Conservation (phyloP, 2,329 filamentous ascomycete genomes). For the Gaeumannomyces tritici region DNA sequence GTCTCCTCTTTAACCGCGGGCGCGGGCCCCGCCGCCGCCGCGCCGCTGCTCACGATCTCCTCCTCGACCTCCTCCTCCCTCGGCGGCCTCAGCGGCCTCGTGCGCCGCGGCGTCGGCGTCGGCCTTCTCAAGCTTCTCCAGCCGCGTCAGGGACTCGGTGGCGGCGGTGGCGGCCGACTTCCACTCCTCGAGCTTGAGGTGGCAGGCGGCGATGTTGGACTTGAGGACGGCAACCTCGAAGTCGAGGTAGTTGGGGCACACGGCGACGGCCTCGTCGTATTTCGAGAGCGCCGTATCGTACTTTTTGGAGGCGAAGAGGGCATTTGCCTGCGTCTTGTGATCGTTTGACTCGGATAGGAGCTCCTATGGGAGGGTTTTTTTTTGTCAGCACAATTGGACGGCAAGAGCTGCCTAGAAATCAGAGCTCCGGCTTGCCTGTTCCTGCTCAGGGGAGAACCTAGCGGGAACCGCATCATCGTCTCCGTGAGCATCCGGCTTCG, state of each 20-base stretch:
- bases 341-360: conserved; percentile 63
- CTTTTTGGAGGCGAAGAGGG: conserved; percentile 61
- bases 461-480: conserved; percentile 20
- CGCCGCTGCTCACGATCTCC: conserved; percentile 51
- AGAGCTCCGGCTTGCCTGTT: conserved; percentile 33
- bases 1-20: conserved; percentile 15
- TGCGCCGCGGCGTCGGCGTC: conserved; percentile 22
- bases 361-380: conserved; percentile 35
- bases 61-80: conserved; percentile 37
- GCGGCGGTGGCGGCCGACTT: conserved; percentile 70
- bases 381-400: not conserved
- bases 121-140: conserved; percentile 50
- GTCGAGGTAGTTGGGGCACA: conserved; percentile 75
- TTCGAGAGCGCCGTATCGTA: conserved; percentile 71
- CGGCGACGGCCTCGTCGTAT: conserved; percentile 71
- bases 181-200: conserved; percentile 79
- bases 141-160: conserved; percentile 58
- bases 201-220: conserved; percentile 83
- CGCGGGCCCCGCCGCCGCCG: conserved; percentile 36
- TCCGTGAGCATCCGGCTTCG: not conserved
- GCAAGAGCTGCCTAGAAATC: not conserved
- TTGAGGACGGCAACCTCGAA: conserved; percentile 81
- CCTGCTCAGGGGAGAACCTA: conserved; percentile 44
- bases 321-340: conserved; percentile 69
- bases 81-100: conserved; percentile 25